Base-by-base conservation (phyloP, 345 rosid species). In the Citrus maxima region DNA sequence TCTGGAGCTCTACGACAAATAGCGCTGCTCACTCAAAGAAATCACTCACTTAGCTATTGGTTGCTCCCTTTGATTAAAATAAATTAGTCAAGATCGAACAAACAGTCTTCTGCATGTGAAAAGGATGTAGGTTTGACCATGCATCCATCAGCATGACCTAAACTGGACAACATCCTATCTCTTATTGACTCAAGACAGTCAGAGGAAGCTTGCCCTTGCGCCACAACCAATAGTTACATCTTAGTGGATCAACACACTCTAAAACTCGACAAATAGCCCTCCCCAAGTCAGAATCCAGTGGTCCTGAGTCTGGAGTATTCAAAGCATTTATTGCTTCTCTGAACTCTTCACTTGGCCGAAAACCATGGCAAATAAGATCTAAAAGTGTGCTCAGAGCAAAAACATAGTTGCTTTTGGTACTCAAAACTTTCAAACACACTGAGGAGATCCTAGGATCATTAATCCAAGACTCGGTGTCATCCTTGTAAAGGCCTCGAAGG, bases 181-280 rank as follows among this genome's bases (percentile, higher is more conserved):
- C 13, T 46, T 12, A 21, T 22, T 18, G 35, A 32, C 58, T 55
- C 40, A 25, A 82, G 61, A 69, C 73, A 30, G 80, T 74, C 7
- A 34, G 13, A 9, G 88, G 70, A 62, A 92, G 87, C 84, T 80
- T 90, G 85, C 83, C 83, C 84, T 90, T 94, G 67, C 93, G 88
- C 97, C 95, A 93, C 40, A 72, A 80, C 98, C 98, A 96, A 71
- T 91, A 94, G 83, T 85, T 89, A 56, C 88, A 89, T 80, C 98
- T 89, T 79, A 94, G 70, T 8, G 93, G 82, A 85, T 96, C 99
- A 14, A 87, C 88, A 12, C 40, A 87, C 80, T 81, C 85, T 76
- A 96, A 86, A 67, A 91, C 63, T 42, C 82, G 84, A 82, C 99
- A 96, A 22, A 94, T 74, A 28, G 85, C 64, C 54, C 73, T 80